Conservation (phyloP, 2,329 filamentous ascomycete species). For the Stromatinia cepivora region DNA sequence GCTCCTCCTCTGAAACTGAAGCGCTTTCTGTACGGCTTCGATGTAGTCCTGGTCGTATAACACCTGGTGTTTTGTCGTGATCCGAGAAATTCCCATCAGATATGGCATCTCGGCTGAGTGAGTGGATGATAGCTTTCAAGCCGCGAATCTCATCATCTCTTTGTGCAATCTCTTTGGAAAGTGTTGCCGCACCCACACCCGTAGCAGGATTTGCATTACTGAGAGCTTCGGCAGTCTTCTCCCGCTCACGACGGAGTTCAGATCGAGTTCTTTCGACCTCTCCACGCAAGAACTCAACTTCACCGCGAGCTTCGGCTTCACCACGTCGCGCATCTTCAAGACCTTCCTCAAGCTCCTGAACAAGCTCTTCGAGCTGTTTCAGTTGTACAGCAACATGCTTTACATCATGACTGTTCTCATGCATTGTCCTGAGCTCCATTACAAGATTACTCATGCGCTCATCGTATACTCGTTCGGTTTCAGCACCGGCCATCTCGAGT, state of each 20-base stretch:
- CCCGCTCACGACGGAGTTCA: slow-evolving; percentile 83
- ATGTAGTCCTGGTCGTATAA: slow-evolving; percentile 44
- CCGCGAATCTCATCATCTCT: slow-evolving; percentile 97
- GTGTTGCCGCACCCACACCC: slow-evolving; percentile 48
- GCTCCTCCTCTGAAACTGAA: slow-evolving; percentile 53
- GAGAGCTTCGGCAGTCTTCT: slow-evolving; percentile 68
- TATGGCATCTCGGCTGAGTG: slow-evolving; percentile 74
- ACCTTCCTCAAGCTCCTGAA: slow-evolving; percentile 95
- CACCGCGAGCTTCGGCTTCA: slow-evolving; percentile 91
- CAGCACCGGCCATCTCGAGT: slow-evolving; percentile 88
- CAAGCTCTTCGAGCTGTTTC: slow-evolving; percentile 92
- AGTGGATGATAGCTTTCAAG: slow-evolving; percentile 97
- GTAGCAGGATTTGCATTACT: slow-evolving; percentile 46
- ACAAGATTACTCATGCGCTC: slow-evolving; percentile 85
- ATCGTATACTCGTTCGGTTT: slow-evolving; percentile 95
- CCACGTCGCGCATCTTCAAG: slow-evolving; percentile 91
- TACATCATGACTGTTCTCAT: slow-evolving; percentile 83
- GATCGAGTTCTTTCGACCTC: slow-evolving; percentile 90
- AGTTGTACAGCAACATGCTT: slow-evolving; percentile 87
- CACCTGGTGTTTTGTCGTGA: slow-evolving; percentile 38
- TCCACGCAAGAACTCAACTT: slow-evolving; percentile 92
- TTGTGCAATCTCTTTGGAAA: slow-evolving; percentile 78
- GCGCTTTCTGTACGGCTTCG: slow-evolving; percentile 35
- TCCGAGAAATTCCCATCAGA: slow-evolving; percentile 38
- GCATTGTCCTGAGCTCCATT: slow-evolving; percentile 78